Evolutionary conservation across 305 asterid species (phyloP).

Genomic region (Rubia tinctorum): DNA sequence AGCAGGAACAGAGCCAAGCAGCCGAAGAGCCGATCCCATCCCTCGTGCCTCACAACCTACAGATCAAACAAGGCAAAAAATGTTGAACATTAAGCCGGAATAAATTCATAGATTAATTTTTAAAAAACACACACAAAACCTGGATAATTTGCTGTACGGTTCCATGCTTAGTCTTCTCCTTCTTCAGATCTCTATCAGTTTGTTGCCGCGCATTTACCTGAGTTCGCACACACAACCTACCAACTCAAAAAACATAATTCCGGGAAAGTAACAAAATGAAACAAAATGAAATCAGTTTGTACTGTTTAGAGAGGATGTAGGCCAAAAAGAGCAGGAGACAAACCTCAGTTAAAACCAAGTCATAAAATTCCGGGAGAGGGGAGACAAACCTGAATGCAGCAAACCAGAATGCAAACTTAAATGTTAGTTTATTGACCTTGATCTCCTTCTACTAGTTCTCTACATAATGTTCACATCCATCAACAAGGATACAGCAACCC

Average conservation of each 20-base stretch:
- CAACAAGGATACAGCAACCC: conserved; percentile 53
- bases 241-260: background rate
- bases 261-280: background rate
- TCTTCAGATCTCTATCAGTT: conserved; percentile 76
- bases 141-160: conserved; percentile 63
- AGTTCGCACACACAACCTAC: conserved; percentile 4
- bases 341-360: no score
- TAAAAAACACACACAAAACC: conserved; percentile 30
- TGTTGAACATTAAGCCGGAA: background rate
- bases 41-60: conserved; percentile 83
- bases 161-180: conserved; percentile 59
- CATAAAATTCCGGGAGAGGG: no score
- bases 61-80: conserved; percentile 13
- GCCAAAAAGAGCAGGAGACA: no score
- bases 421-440: conserved; percentile 45
- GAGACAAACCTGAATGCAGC: background rate
- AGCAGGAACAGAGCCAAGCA: conserved; percentile 86
- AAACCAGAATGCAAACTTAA: conserved; percentile 37
- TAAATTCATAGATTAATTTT: conserved; percentile 13
- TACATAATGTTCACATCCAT: conserved; percentile 62
- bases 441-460: conserved; percentile 78
- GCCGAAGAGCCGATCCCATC: conserved; percentile 86
- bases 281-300: conserved; percentile 7
- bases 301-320: conserved; percentile 97
- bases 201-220: conserved; percentile 95